phyloP scores from a whole-genome alignment of 345 rosid genomes.

The Cardamine resedifolia region DNA sequence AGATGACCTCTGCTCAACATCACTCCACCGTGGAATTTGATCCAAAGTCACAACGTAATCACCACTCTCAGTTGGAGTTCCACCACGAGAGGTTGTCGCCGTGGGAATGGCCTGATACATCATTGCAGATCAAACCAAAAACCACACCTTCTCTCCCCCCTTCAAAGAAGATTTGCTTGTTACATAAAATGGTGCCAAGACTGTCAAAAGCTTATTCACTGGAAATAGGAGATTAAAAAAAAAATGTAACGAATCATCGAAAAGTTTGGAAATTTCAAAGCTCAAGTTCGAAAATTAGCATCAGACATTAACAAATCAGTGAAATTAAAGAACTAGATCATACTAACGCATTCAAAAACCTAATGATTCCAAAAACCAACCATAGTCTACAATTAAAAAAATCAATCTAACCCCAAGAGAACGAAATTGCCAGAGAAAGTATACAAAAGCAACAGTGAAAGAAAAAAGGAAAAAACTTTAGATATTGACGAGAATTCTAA shows the following conservation, averaged over 20 bases:
- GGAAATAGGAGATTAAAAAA: not conserved
- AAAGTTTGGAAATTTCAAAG: slow-evolving; percentile 19
- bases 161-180: not conserved
- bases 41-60: slow-evolving; percentile 76
- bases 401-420: not conserved
- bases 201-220: slow-evolving; percentile 8
- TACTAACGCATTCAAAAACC: slow-evolving; percentile 1
- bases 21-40: slow-evolving; percentile 93
- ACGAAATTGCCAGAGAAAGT: not conserved
- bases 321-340: not conserved
- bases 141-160: slow-evolving; percentile 3
- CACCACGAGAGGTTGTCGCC: slow-evolving; percentile 50
- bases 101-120: slow-evolving; percentile 78
- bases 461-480: slow-evolving; percentile 2
- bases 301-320: not conserved
- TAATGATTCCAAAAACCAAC: slow-evolving; percentile 11
- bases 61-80: slow-evolving; percentile 53
- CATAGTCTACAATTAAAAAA: not conserved
- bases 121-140: slow-evolving; percentile 35
- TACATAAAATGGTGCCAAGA: not conserved
- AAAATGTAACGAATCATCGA: not conserved
- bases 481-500: not conserved
- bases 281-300: slow-evolving; percentile 1
- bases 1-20: slow-evolving; percentile 63
- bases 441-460: not conserved